Base-by-base conservation (phyloP, 2,329 filamentous ascomycete genomes). In the Ophiostoma perfectum region DNA sequence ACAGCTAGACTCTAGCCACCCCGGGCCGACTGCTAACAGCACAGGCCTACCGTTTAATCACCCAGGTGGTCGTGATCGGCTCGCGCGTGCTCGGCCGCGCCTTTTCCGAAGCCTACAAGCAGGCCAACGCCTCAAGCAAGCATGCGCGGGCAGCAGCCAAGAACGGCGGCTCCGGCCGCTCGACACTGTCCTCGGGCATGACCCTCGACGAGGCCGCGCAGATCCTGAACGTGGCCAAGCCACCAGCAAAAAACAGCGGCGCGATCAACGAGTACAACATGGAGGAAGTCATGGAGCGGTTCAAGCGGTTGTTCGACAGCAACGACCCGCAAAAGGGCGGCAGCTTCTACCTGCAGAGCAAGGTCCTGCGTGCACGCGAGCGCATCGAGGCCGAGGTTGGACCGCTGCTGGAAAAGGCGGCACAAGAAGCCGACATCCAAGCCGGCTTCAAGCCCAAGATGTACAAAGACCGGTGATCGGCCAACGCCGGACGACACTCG, bases 281-380 rank as follows among this genome's bases (percentile, higher is more conserved):
- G 77, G 91, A 93, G 74, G 84, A 90, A 72, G 88, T 97, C 68
- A 89, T 90, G 80, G 88, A 90, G 74, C 86, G 93, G 67, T 99
- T 98, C 84, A 98, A 98, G 86, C 88, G 90, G 72, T 82, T 99
- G 64, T 99, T 97, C 77, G 95, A 99, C 79, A 82, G 87, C 74
- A 99, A 99, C 81, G 91, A 99, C 72, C 94, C 95, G 11, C 85
- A 96, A 79, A 97, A 97, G 76, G 95, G 95, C 47, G 95, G 95
- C 67, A 97, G 93, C 75, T 99, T 99, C 80, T 99, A 99, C 79
- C 84, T 99, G 65, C 95, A 99, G 81, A 98, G 94, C 84, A 99
- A 99, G 81, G 88, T 99, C 68, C 80, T 98, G 74, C 85, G 95
- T 71, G 95, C 95, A 69, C 87, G 94, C 75, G 94, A 99, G 81